Conservation (phyloP, 345 rosid species). For the Dimocarpus longan region DNA sequence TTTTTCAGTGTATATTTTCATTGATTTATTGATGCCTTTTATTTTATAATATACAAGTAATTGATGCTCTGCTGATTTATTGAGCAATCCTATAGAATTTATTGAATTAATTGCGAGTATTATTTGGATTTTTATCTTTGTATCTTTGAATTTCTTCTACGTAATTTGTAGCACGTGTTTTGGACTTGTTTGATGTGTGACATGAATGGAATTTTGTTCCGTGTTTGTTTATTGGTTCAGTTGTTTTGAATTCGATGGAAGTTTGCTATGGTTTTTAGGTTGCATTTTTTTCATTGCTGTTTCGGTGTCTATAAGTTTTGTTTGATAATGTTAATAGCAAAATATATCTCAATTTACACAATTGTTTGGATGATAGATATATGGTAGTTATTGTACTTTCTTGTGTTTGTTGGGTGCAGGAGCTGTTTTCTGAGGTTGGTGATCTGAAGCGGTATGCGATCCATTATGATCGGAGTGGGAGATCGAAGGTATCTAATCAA, state of each 20-base stretch:
- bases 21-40: background rate
- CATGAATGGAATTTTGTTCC: background rate
- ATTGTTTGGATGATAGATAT: background rate
- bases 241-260: background rate
- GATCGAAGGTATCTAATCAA: slow-evolving; percentile 81
- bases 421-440: slow-evolving; percentile 87
- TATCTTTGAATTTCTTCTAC: background rate
- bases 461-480: slow-evolving; percentile 92
- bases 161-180: background rate
- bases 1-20: background rate
- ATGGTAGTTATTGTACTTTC: background rate
- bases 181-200: background rate
- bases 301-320: background rate
- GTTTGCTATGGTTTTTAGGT: background rate
- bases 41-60: too few relatives aligned
- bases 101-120: too few relatives aligned
- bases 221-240: background rate
- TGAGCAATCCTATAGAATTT: background rate
- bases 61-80: background rate
- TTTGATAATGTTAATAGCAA: background rate
- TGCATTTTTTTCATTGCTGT: background rate
- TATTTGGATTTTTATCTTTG: background rate
- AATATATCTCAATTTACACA: background rate
- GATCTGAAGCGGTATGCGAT: slow-evolving; percentile 82
- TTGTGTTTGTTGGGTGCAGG: slow-evolving; percentile 42